Evolutionary conservation across 352 stramenopile species (phyloP).

Genomic region (Phytophthora constricta): DNA sequence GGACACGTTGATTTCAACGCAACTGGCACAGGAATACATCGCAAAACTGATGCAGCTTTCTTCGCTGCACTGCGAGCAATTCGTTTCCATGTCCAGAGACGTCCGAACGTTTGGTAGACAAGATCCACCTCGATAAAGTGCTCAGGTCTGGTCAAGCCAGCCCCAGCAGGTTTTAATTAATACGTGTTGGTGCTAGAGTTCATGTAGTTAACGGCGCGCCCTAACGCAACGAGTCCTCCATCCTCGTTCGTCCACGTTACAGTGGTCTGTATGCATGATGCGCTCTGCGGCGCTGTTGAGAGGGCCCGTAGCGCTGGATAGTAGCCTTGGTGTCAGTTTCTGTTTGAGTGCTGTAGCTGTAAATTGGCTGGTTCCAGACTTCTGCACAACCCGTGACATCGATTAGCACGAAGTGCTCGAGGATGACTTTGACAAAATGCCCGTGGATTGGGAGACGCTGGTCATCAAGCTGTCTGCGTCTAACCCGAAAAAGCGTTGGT

Average conservation of each 20-base stretch:
- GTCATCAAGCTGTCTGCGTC: slow-evolving; percentile 45
- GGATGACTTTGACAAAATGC: slow-evolving; percentile 39
- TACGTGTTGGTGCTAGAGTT: slow-evolving; percentile 44
- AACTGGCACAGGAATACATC: background rate
- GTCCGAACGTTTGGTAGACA: slow-evolving; percentile 41
- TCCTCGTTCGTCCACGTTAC: slow-evolving; percentile 62
- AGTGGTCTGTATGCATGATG: slow-evolving; percentile 56
- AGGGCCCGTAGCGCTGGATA: slow-evolving; percentile 42
- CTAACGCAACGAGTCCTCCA: slow-evolving; percentile 39
- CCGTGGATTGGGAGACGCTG: slow-evolving; percentile 39
- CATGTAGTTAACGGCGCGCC: slow-evolving; percentile 32
- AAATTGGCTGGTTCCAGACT: slow-evolving; percentile 72
- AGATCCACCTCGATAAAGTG: slow-evolving; percentile 40
- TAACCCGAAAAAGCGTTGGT: slow-evolving; percentile 47
- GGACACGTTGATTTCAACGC: background rate
- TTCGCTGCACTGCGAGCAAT: slow-evolving; percentile 23
- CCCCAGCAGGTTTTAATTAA: slow-evolving; percentile 48
- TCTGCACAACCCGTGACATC: slow-evolving; percentile 44
- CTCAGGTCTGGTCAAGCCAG: slow-evolving; percentile 32
- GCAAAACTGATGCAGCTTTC: background rate
- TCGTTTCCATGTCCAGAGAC: slow-evolving; percentile 32
- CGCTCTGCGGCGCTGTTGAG: slow-evolving; percentile 50
- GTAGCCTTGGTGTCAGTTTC: slow-evolving; percentile 49
- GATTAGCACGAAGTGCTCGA: slow-evolving; percentile 45
- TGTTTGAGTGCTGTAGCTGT: slow-evolving; percentile 45